A percentile compares a stretch with the other conserved stretches of the same genome.
phyloP scores from a whole-genome alignment of 768 basidiomycete species.

The Rhizopogon vesiculosus region DNA sequence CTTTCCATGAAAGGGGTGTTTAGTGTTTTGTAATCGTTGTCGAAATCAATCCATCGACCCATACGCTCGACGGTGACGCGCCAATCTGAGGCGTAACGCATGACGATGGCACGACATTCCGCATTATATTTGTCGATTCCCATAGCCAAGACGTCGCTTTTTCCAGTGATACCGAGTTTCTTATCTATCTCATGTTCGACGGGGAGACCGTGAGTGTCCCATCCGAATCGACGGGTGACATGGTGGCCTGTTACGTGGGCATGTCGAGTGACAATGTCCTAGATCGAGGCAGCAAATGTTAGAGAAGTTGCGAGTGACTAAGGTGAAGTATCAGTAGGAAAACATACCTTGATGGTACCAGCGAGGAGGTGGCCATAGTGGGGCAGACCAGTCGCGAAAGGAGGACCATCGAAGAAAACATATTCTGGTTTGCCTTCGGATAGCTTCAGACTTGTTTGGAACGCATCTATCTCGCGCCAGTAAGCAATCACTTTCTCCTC shows the following conservation, averaged over 20 bases:
- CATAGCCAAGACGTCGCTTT: conserved; percentile 90
- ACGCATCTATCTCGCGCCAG: conserved; percentile 98
- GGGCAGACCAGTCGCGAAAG: conserved; percentile 94
- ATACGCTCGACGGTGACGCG: conserved; percentile 92
- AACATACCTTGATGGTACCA: conserved; percentile 83
- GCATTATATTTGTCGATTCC: conserved; percentile 98
- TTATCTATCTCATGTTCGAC: conserved; percentile 99
- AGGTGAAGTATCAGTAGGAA: background rate
- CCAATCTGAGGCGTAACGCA: conserved; percentile 96
- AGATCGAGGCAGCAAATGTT: conserved; percentile 3
- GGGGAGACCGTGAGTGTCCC: conserved; percentile 98
- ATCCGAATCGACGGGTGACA: conserved; percentile 92
- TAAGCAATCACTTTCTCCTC: conserved; percentile 86
- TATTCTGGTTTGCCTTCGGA: conserved; percentile 88
- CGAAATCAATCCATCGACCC: conserved; percentile 99
- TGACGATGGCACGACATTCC: conserved; percentile 94
- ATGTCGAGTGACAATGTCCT: conserved; percentile 98
- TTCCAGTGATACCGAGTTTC: conserved; percentile 84
- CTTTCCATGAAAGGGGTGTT: conserved; percentile 94
- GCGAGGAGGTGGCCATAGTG: conserved; percentile 95
- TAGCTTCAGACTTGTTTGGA: conserved; percentile 88
- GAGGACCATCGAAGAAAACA: conserved; percentile 96
- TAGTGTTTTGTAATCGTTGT: conserved; percentile 98
- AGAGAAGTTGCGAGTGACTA: conserved; percentile 3
- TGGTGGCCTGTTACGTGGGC: conserved; percentile 91